Evolutionary conservation across 345 rosid genomes (phyloP), one percentile per base, ranked within the genome.

Genomic region (Pistacia atlantica): DNA sequence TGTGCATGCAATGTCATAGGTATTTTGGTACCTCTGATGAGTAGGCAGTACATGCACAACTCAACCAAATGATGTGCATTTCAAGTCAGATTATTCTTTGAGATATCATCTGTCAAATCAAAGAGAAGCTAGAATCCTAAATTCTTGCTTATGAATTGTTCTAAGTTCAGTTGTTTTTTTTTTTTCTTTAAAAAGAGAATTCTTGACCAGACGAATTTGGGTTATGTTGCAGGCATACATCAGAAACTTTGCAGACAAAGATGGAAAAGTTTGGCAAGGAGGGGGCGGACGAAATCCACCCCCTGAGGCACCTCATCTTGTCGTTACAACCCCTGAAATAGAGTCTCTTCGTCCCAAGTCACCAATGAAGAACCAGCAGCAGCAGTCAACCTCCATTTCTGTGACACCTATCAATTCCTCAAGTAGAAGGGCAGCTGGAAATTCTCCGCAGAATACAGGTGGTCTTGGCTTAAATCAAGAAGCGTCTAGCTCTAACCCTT

Each of bases 251-350:
- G 81, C 90, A 9, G 98, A 96, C 86, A 91, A 90, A 84, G 99
- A 96, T 65, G 98, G 99, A 65, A 94, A 91, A 80, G 94, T 94
- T 48, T 96, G 98, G 98, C 99, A 91, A 91, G 98, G 98, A 69
- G 99, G 97, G 18, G 97, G 98, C 65, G 99, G 99, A 20, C 83
- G 98, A 79, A 93, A 96, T 75, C 98, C 98, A 1, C 99, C 94
- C 22, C 97, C 97, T 1, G 98, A 91, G 11, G 93, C 98, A 37
- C 88, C 95, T 28, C 99, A 93, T 83, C 93, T 96, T 3, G 91
- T 93, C 11, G 76, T 90, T 55, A 93, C 98, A 18, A 93, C 97
- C 61, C 91, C 97, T 0, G 99, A 96, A 57, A 92, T 96, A 35
- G 97, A 96, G 83, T 37, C 90, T 2, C 84, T 96, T n/a, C 90